Base-by-base conservation (phyloP, 2,329 filamentous ascomycete species). In the Colletotrichum sp. region DNA sequence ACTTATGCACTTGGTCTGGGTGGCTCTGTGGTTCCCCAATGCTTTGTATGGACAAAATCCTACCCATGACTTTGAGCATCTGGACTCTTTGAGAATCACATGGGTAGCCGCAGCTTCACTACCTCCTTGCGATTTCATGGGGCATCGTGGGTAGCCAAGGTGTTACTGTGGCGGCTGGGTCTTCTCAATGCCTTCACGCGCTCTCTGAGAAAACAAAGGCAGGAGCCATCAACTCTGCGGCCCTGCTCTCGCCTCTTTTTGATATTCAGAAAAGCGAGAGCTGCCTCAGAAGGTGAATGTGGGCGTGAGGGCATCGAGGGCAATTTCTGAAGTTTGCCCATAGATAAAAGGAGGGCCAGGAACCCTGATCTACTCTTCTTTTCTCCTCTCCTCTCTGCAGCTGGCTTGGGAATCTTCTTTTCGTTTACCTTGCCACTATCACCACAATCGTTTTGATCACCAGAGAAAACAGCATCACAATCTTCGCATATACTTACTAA, bases 401-500 rank as follows among this genome's bases (percentile, higher is more conserved):
- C 44, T 52, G 44, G 44, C 44, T 52, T 52, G n/a, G 44, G 4
- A 52, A 3, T 52, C 44, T 21, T 49, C 39, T 52, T 52, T 52
- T 21, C n/a, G 3, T 52, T 52, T 21, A 8, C 44, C 44, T 52
- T 52, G 44, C 44, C 44, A 52, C 44, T 52, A 13, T 52, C 44
- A 52, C 44, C 44, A 52, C n/a, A 52, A 24, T 52, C 44, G 10
- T 52, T 52, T 52, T 21, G 10, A 10, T 52, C 44, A 24, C 44
- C 44, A 52, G 44, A 52, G 10, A 52, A 52, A 52, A 13, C 44
- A 52, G 44, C n/a, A 21, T 52, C 44, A 21, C 44, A 52, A 52
- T 52, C 16, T 52, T 21, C 44, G n/a, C 44, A 52, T 52, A 52
- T 52, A 52, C 44, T 52, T 52, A 52, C 44, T 52, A 52, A 52